Base-by-base conservation (phyloP, 2,329 filamentous ascomycete species). In the Hyphodiscus sp. region DNA sequence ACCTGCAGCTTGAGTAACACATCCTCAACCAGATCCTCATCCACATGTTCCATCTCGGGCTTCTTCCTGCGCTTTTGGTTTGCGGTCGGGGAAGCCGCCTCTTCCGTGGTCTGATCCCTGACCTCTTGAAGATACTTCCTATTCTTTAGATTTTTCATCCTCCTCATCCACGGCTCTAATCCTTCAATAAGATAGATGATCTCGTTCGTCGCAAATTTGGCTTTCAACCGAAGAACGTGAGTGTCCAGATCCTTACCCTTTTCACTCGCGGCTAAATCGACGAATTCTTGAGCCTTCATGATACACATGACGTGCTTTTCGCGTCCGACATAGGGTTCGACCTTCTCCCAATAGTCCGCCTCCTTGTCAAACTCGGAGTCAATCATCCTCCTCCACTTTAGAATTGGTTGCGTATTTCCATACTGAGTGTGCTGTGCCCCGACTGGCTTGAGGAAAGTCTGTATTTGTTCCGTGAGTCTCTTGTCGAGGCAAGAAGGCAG, bases 121-220 rank as follows among this genome's bases (percentile, higher is more conserved):
- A 90, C 86, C 33, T 80, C 80, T 0, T 81, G 81, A 50, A 79
- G 74, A 65, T 86, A 91, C 48, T 84, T 79, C 48, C 83, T 75
- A 63, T 91, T 89, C 38, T 83, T 78, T 1, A 80, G 70, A 58
- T 79, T 86, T 46, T 77, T 76, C 60, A 87, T 89, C 67, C 86
- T 89, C 53, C 81, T 78, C 71, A 84, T 80, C 81, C 85, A 89
- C 0, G 74, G 62, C 0, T 67, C 72, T 0, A 91, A 71, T 0
- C 87, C 87, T 63, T 92, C 85, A 19, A 94, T 79, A 0, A 92
- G 70, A 62, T 89, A 90, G 42, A 92, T 79, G 13, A 83, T 67
- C 42, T 76, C 77, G 59, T 77, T 74, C 1, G 65, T 64, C 0
- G 76, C 71, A 62, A 85, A 85, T 47, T 74, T 71, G 0, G 64